phyloP scores from a whole-genome alignment of 805 yeast genomes.

The Lipomyces orientalis region DNA sequence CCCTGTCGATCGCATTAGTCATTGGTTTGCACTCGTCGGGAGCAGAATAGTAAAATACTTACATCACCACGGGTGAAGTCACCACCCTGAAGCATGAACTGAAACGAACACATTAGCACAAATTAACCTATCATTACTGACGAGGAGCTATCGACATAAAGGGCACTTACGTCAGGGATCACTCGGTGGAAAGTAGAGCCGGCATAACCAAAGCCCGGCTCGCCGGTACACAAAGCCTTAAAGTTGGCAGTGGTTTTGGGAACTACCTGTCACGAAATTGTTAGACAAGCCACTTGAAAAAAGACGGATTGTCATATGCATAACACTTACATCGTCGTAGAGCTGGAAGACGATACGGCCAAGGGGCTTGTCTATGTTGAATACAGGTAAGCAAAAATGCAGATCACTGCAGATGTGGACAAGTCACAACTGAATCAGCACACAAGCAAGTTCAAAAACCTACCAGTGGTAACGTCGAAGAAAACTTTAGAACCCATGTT shows the following conservation, averaged over 20 bases:
- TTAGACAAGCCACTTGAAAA: constrained; percentile 55
- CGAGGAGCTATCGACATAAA: not conserved
- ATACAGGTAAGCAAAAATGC: not conserved
- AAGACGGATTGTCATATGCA: not conserved
- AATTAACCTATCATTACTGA: not conserved
- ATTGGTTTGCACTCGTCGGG: not conserved
- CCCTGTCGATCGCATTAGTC: constrained; percentile 51
- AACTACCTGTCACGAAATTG: constrained; percentile 54
- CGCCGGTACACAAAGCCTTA: constrained; percentile 87
- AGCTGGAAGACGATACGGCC: constrained; percentile 88
- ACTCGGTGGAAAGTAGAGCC: constrained; percentile 87
- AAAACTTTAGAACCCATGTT: constrained; percentile 67
- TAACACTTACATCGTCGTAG: constrained; percentile 75
- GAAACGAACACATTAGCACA: constrained; percentile 45
- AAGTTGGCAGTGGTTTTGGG: constrained; percentile 92
- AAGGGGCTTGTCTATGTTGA: constrained; percentile 57
- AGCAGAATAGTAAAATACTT: constrained; percentile 7
- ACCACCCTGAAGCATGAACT: constrained; percentile 97
- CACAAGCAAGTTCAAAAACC: constrained; percentile 31
- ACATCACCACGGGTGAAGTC: constrained; percentile 78
- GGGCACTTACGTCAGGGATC: constrained; percentile 50
- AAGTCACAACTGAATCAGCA: not conserved
- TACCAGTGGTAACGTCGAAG: constrained; percentile 81
- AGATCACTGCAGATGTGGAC: not conserved
- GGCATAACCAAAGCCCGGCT: constrained; percentile 70